A percentile compares a stretch with the other conserved stretches of the same genome.
phyloP scores from a whole-genome alignment of 1,139 yeast genomes.

The Diutina sp. region DNA sequence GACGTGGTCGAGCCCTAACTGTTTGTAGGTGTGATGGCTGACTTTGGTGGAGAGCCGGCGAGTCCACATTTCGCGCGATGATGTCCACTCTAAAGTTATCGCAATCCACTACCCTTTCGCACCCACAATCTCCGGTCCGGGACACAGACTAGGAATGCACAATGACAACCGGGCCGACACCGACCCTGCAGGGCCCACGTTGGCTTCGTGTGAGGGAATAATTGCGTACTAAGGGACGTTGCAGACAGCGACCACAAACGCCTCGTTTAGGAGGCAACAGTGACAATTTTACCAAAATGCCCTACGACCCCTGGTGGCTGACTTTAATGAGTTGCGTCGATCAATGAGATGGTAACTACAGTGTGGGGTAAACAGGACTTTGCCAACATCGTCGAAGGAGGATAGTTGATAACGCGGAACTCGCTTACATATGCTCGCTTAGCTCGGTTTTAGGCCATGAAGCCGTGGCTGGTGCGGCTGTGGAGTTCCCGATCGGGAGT shows the following conservation, averaged over 20 bases:
- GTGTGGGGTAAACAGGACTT: too few species aligned
- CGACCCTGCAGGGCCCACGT: neutral
- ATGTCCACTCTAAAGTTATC: neutral
- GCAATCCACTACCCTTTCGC: neutral
- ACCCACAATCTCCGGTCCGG: neutral
- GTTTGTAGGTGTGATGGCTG: constrained; percentile 1
- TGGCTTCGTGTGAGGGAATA: neutral
- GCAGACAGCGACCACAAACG: neutral
- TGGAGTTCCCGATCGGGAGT: neutral
- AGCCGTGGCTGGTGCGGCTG: neutral
- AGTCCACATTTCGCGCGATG: neutral
- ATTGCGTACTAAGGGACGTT: neutral
- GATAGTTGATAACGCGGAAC: too few species aligned
- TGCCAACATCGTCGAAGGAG: too few species aligned
- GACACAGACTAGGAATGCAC: neutral
- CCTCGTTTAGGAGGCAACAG: neutral
- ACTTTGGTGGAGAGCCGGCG: neutral
- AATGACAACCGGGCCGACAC: neutral
- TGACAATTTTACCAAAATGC: too few species aligned
- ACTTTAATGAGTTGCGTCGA: too few species aligned
- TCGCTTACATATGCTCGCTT: too few species aligned
- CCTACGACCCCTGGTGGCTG: too few species aligned
- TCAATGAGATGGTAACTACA: too few species aligned
- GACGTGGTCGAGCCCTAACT: constrained; percentile 2
- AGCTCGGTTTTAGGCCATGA: too few species aligned